Base-by-base conservation (phyloP, 495 filamentous ascomycete genomes). In the Thermochaetoides thermophila region DNA sequence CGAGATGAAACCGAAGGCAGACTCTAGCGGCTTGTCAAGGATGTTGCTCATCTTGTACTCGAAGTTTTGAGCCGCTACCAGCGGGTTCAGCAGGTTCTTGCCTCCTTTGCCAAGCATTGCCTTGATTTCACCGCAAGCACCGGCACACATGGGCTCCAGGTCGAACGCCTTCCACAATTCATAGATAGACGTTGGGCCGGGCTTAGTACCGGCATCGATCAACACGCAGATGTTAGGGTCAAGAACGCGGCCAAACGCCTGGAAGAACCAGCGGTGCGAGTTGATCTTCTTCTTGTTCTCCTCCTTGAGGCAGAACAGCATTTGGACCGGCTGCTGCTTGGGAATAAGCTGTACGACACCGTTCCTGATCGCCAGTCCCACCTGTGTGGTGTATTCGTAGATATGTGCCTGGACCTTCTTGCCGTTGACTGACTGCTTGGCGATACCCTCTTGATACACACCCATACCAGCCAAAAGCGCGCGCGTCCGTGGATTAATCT, bases 281-380 rank as follows among this genome's bases (percentile, higher is more conserved):
- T 99, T 99, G 69, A 99, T 96, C 64, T 99, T 99, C 66, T 99
- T 99, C 65, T 94, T 85, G 50, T 99, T 99, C 68, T 95, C 92
- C 55, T 99, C 91, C 66, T 99, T 99, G 42, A 99, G 55, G 51
- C 91, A 99, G 66, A 99, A 99, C 0, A 99, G 74, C 71, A 99
- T 80, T 57, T 99, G 91, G 8, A 96, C 81, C 0, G 87, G 86
- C 31, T 79, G 76, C 17, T 76, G 78, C 23, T 71, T 70, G 4
- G 76, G 76, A 38, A 81, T 81, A 18, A 96, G 63, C 39, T 75
- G 66, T 7, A 96, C 91, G 19, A 92, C 73, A 37, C 78, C 80
- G 33, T 87, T 85, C 61, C 89, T 89, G 44, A 95, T 69, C 40
- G 80, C 73, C 50, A 96, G 65, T 16, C 75, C 77, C 35, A 95